phyloP scores from a whole-genome alignment of 176 grass and related monocot genomes.

The Zizania latifolia region DNA sequence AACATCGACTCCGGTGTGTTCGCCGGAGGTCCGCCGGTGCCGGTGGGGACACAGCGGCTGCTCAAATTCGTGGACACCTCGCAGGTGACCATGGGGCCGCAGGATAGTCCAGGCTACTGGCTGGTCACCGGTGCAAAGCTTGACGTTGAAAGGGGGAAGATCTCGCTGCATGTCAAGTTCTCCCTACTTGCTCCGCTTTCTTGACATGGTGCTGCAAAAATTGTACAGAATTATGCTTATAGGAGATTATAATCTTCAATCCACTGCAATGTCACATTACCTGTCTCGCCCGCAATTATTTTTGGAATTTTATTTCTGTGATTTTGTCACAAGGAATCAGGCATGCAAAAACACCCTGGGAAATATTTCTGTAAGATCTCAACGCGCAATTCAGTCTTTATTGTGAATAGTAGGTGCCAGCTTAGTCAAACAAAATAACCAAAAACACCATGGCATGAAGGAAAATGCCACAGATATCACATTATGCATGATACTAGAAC shows the following conservation, averaged over 20 bases:
- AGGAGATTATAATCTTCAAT: conserved; percentile 12
- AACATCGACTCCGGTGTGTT: conserved; percentile 71
- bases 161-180: conserved; percentile 78
- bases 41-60: conserved; percentile 53
- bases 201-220: conserved; percentile 19
- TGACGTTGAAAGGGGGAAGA: conserved; percentile 72
- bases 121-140: conserved; percentile 86
- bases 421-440: too few species aligned
- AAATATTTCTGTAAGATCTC: too few species aligned
- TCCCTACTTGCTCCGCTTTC: conserved; percentile 58
- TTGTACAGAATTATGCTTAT: conserved; percentile 1
- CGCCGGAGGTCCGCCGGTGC: conserved; percentile 52
- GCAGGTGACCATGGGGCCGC: conserved; percentile 64
- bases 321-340: not conserved
- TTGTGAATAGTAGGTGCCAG: too few species aligned
- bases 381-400: too few species aligned
- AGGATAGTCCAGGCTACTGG: conserved; percentile 81
- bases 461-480: not conserved
- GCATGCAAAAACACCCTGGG: not conserved
- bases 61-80: conserved; percentile 74
- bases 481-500: not conserved
- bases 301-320: not conserved
- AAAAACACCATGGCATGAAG: too few species aligned
- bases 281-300: not conserved
- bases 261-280: not conserved